Conservation (phyloP, 192 early-diverging fungal species). For the Coemansia furcata region DNA sequence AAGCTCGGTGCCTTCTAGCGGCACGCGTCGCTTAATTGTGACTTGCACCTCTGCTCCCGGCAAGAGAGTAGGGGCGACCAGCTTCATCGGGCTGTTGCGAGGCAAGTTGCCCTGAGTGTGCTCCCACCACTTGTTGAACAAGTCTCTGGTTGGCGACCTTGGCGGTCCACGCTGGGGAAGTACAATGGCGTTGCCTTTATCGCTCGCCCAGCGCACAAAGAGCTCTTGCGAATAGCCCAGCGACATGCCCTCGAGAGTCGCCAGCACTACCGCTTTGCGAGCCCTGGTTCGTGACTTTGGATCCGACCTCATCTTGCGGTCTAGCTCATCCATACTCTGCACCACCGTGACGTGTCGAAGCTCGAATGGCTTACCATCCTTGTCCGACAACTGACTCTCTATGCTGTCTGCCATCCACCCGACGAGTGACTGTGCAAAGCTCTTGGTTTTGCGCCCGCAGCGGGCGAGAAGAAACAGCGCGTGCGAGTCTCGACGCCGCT, state of each 20-base stretch:
- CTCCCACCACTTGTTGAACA: slow-evolving; percentile 57
- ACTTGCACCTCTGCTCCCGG: slow-evolving; percentile 28
- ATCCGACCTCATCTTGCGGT: slow-evolving; percentile 21
- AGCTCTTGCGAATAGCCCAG: slow-evolving; percentile 79
- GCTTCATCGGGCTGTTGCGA: slow-evolving; percentile 5
- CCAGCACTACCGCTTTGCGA: slow-evolving; percentile 79
- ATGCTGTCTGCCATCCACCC: slow-evolving; percentile 95
- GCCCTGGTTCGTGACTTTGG: slow-evolving; percentile 58
- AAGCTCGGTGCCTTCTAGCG: slow-evolving; percentile 86
- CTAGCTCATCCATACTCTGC: slow-evolving; percentile 58
- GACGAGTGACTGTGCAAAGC: slow-evolving; percentile 85
- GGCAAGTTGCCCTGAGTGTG: slow-evolving; percentile 18
- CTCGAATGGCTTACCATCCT: slow-evolving; percentile 84
- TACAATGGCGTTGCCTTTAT: slow-evolving; percentile 63
- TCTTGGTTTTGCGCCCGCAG: slow-evolving; percentile 69
- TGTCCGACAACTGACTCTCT: slow-evolving; percentile 64
- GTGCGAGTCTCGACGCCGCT: slow-evolving; percentile 54
- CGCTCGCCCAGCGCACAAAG: slow-evolving; percentile 69
- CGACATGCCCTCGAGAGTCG: slow-evolving; percentile 75
- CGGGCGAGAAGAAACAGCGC: slow-evolving; percentile 79
- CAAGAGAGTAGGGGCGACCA: slow-evolving; percentile 27
- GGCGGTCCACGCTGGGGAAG: slow-evolving; percentile 77
- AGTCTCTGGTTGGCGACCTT: slow-evolving; percentile 60
- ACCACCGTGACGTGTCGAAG: slow-evolving; percentile 74
- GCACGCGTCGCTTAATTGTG: slow-evolving; percentile 60